Evolutionary conservation across 1,139 yeast genomes (phyloP), one percentile per base, ranked within the genome.

Genomic region (Pneumocystis murina): DNA sequence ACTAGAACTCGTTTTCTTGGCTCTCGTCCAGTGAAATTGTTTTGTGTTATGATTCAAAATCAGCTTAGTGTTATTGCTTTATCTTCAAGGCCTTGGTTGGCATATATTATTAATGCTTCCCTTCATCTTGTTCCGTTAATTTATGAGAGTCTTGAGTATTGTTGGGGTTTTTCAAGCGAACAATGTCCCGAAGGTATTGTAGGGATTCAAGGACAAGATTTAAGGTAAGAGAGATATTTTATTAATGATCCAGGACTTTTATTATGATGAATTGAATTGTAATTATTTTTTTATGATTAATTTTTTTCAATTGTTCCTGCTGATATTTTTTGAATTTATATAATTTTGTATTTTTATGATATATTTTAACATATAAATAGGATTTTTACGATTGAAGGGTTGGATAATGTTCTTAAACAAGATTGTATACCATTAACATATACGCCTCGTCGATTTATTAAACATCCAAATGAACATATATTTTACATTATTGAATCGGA

Each of bases 1-100:
- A 82, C 91, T 0, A 77, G 87, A 68, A 82, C 83, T n/a, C 84
- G 86, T 71, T 89, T 84, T 71, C 75, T 87, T 63, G 97, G 96
- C 0, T 79, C 86, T 0, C 78, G 78, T 54, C 82, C 87, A 0
- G 85, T 90, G 0, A 70, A 71, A 8, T 74, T 89, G 33, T 77
- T 81, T n/a, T 66, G 69, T 6, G 72, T 79, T 48, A 71, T 66
- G 33, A 62, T 73, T 3, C 62, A 65, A 16, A 72, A 71, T 3
- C 74, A 72, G 67, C 68, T 71, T 28, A 69, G 70, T 6, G 72
- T 79, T 0, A 65, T 77, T 16, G 79, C 79, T 0, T 66, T 75
- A 30, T 76, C 80, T 3, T 70, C 78, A 0, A 71, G 77, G 54
- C 67, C 80, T 0, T 80, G 81, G 77, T 65, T 79, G 12, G 78